Conservation (phyloP, 23 red algal species). For the Agarophyton chilense region DNA sequence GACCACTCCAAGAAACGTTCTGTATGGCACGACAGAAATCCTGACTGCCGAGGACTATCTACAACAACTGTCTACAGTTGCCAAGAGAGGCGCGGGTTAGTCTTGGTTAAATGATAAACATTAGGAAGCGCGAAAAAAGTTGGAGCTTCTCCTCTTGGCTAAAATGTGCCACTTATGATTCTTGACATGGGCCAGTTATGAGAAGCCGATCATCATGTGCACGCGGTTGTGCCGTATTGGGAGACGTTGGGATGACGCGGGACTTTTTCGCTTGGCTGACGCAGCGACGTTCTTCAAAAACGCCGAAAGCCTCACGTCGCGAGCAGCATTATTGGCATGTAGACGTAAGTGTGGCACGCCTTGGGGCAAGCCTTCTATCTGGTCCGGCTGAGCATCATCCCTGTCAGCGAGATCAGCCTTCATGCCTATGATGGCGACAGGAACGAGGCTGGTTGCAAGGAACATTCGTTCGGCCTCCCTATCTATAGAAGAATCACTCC, state of each 20-base stretch:
- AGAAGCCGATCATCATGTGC: slow-evolving; percentile 52
- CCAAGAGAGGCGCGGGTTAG: slow-evolving; percentile 3
- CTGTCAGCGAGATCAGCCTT: slow-evolving; percentile 56
- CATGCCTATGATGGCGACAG: slow-evolving; percentile 59
- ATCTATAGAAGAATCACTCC: slow-evolving; percentile 56
- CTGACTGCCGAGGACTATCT: slow-evolving; percentile 72
- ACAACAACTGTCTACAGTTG: slow-evolving; percentile 44
- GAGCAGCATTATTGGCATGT: slow-evolving; percentile 50
- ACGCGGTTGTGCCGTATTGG: slow-evolving; percentile 7
- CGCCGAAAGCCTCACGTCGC: slow-evolving; percentile 15
- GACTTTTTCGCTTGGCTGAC: slow-evolving; percentile 39
- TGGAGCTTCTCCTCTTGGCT: background rate
- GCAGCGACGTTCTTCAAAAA: slow-evolving; percentile 47
- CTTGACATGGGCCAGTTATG: background rate
- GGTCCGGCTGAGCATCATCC: background rate
- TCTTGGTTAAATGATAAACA: background rate
- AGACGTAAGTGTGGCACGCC: slow-evolving; percentile 27
- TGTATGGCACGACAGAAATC: slow-evolving; percentile 97
- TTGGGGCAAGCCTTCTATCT: background rate
- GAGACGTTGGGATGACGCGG: slow-evolving; percentile 17
- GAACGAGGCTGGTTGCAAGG: slow-evolving; percentile 59
- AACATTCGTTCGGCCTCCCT: slow-evolving; percentile 55
- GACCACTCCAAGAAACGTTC: slow-evolving; percentile 36
- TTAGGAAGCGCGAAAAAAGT: background rate
- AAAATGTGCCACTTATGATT: background rate